These are phyloP conservation scores for Jatropha podagrica DNA, from an alignment of 441 rosid genomes.

Conservation along the genomic window DNA sequence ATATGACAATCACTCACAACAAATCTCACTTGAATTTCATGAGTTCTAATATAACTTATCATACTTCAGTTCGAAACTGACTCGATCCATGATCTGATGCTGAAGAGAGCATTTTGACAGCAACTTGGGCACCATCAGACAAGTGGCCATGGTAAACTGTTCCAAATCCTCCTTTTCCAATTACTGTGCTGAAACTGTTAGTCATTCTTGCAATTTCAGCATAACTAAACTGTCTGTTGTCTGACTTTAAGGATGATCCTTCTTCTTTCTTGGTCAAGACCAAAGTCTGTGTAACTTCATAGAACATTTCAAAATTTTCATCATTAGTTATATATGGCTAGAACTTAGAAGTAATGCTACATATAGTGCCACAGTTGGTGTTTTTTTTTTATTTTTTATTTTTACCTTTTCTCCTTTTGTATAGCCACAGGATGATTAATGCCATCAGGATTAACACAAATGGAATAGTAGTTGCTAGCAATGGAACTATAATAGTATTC, in stretches of 20 bases:
- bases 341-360: too few species aligned
- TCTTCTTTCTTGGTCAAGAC: slow-evolving; percentile 9
- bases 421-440: slow-evolving; percentile 27
- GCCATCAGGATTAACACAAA: slow-evolving; percentile 32
- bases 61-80: slow-evolving; percentile 38
- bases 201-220: slow-evolving; percentile 34
- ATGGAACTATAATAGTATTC: slow-evolving; percentile 31
- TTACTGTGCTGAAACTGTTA: slow-evolving; percentile 22
- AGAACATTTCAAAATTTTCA: neutral
- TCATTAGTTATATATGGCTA: neutral
- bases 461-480: slow-evolving; percentile 33
- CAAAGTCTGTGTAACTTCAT: slow-evolving; percentile 11
- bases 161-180: slow-evolving; percentile 42
- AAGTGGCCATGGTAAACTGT: slow-evolving; percentile 35
- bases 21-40: neutral
- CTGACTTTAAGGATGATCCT: slow-evolving; percentile 25
- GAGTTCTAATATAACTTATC: neutral
- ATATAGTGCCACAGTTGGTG: too few species aligned
- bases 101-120: slow-evolving; percentile 42
- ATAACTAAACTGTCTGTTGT: slow-evolving; percentile 30
- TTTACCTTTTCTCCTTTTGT: slow-evolving; percentile 33
- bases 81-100: slow-evolving; percentile 34
- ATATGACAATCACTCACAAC: neutral
- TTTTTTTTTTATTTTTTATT: neutral
- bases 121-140: slow-evolving; percentile 35